Base-by-base conservation (phyloP, 1,284 basidiomycete species). In the Exsudoporus floridanus region DNA sequence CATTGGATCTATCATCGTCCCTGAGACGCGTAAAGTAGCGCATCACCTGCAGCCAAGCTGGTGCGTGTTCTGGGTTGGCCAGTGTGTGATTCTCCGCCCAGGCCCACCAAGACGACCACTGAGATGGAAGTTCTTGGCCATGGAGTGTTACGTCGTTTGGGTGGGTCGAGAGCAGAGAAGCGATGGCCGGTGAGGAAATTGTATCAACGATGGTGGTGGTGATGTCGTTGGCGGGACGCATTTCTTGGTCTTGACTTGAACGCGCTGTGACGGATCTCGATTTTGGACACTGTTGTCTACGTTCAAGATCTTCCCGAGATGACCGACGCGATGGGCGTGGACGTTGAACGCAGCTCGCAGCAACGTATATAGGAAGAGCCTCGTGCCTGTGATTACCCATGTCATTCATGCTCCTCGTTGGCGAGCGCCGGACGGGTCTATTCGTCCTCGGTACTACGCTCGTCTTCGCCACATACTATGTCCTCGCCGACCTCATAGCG, bases 401-500 rank as follows among this genome's bases (percentile, higher is more conserved):
- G 34, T 47, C 55, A 35, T 35, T 28, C n/a, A 27, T 40, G 18
- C 37, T 28, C 14, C 10, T 30, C 40, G 30, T 12, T 6, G 28
- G 33, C 25, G 34, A 33, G 7, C 27, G 38, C 19, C 33, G 40
- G 50, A 23, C 33, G 34, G 19, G 36, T 12, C n/a, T 43, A 8
- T 42, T 54, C 18, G 33, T 38, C 1, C 46, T 61, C 33, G 40
- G 9, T 2, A 43, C 31, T 16, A 45, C 27, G 13, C 38, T 52
- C 38, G 49, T 45, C 34, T 28, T 60, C n/a, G 40, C 36, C 12
- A 14, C 23, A 3, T 34, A 25, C 35, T 31, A 52, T 57, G 56
- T 70, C 45, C 57, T 73, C 28, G 63, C 64, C 49, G 65, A 74
- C 25, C 71, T 77, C 57, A 48, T 74, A 33, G 51, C 53, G 23